Evolutionary conservation across 768 basidiomycete genomes (phyloP), one percentile per base, ranked within the genome.

Genomic region (Gloeopeniophorella convolvens): DNA sequence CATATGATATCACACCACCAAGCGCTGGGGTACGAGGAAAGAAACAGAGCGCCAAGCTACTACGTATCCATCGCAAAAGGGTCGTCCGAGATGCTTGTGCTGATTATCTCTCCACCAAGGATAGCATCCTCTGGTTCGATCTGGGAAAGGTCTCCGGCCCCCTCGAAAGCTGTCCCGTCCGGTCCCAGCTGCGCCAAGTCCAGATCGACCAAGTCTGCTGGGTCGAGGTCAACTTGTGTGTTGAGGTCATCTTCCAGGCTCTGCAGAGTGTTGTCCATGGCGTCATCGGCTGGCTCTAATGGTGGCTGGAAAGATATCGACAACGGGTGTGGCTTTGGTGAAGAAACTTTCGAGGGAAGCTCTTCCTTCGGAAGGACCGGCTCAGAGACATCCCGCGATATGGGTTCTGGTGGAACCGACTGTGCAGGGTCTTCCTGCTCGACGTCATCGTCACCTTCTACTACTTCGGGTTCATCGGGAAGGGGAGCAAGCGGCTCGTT

Each of bases 401-500:
- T 65, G 6, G 62, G 48, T n/a, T 70, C 73, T 1, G 68, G 68
- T 16, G 68, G 74, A 18, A 68, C 68, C 13, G 75, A 73, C 16
- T 65, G 63, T 5, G 64, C 48, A 8, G 63, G 59, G 53, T 85
- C 85, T 46, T 87, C 87, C 54, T 79, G 76, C 48, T 86, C 84
- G 64, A 82, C 74, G 48, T 89, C 87, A 40, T 88, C 86, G 43
- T 85, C 77, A n/a, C 72, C 78, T 28, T 89, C 89, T 0, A 78
- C 80, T 7, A 78, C 78, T 63, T 90, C 88, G 21, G 82, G 78
- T 57, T 89, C 88, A 48, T 79, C 77, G 4, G 86, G 89, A 35
- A 91, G 70, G 15, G 89, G 89, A 1, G 80, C 89, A 21, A 91
- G 73, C 12, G 88, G 87, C 59, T 87, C 85, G 58, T 91, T 86